These are phyloP conservation scores for Viola odorata DNA, from an alignment of 345 rosid species.

Conservation along the genomic window DNA sequence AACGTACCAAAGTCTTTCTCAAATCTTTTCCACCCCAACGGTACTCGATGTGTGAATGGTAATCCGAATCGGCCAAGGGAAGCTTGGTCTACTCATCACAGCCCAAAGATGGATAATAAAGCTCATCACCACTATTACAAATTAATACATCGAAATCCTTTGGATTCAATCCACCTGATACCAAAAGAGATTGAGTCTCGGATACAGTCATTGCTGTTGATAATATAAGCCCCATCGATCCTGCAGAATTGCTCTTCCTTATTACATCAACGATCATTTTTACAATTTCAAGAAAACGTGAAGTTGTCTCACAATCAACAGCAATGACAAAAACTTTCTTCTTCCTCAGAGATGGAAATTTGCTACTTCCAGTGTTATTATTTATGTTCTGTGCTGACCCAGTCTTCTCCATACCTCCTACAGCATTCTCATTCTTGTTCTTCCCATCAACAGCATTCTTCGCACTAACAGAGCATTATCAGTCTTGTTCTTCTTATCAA, in stretches of 20 bases:
- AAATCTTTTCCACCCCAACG: constrained; percentile 24
- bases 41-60: constrained; percentile 18
- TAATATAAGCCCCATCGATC: constrained; percentile 13
- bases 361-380: not conserved
- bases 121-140: constrained; percentile 21
- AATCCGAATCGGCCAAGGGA: constrained; percentile 18
- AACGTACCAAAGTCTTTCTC: constrained; percentile 24
- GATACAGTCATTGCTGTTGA: constrained; percentile 22
- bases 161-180: constrained; percentile 14
- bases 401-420: constrained; percentile 15
- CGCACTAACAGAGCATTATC: constrained; percentile 16
- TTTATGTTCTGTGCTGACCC: constrained; percentile 10
- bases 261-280: constrained; percentile 10
- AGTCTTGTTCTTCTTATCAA: constrained; percentile 4
- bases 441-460: constrained; percentile 10
- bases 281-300: constrained; percentile 15
- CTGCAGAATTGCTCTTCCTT: constrained; percentile 12
- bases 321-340: constrained; percentile 20
- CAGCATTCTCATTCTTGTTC: constrained; percentile 9
- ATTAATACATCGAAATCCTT: constrained; percentile 22
- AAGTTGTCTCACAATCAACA: constrained; percentile 12
- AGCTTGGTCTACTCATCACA: constrained; percentile 5
- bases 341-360: constrained; percentile 12
- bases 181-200: constrained; percentile 15
- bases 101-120: constrained; percentile 20